Conservation (phyloP, 306 rosid species). For the Arachis hypogaea region DNA sequence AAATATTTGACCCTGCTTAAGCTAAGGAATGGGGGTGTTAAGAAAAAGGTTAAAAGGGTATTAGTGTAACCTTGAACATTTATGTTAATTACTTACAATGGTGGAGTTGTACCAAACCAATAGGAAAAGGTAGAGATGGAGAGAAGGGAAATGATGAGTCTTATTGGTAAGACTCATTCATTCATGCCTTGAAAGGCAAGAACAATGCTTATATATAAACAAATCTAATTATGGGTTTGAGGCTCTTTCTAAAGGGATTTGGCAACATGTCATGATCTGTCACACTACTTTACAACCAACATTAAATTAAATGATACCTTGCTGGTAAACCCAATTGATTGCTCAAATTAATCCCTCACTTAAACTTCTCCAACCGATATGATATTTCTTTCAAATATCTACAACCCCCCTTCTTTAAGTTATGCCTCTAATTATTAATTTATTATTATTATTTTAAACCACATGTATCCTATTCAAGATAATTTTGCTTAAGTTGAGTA, state of each 20-base stretch:
- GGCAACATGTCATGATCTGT: constrained; percentile 72
- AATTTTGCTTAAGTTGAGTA: no score
- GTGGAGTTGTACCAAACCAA: constrained; percentile 36
- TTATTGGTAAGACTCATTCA: constrained; percentile 40
- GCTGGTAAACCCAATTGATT: constrained; percentile 51
- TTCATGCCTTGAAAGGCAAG: constrained; percentile 52
- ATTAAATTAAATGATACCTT: constrained; percentile 33
- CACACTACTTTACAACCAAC: constrained; percentile 57
- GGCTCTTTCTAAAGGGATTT: constrained; percentile 42
- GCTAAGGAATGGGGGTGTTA: constrained; percentile 3
- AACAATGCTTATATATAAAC: constrained; percentile 39
- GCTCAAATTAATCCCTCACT: constrained; percentile 45
- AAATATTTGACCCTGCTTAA: constrained; percentile 16
- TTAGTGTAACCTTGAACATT: constrained; percentile 27
- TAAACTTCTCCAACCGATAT: constrained; percentile 46
- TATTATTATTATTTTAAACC: no score
- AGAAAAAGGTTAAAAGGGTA: not conserved
- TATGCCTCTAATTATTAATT: constrained; percentile 35
- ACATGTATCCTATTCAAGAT: no score
- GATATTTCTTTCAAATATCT: constrained; percentile 37
- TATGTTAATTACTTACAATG: constrained; percentile 29
- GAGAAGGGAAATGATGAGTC: constrained; percentile 36
- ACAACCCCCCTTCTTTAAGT: constrained; percentile 46
- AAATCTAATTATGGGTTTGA: constrained; percentile 39
- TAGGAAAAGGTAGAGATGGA: constrained; percentile 12